phyloP scores from a whole-genome alignment of 2,329 filamentous ascomycete species.

The Colletotrichum scovillei region DNA sequence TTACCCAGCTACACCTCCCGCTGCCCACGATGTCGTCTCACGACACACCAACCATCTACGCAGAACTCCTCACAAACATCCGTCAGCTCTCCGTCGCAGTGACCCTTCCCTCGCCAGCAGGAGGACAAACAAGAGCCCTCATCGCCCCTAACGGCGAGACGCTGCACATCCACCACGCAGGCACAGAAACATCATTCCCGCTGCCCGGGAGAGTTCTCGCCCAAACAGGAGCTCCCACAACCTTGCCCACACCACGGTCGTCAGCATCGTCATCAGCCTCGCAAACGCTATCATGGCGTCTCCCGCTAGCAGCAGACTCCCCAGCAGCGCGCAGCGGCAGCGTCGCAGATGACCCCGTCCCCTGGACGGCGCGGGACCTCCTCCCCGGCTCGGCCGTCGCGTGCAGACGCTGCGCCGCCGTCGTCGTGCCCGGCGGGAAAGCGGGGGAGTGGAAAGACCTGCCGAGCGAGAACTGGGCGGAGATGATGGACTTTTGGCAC shows the following conservation, averaged over 20 bases:
- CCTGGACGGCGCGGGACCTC: slow-evolving; percentile 68
- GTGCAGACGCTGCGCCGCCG: slow-evolving; percentile 53
- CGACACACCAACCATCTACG: slow-evolving; percentile 60
- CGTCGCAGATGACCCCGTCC: slow-evolving; percentile 49
- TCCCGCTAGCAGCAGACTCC: slow-evolving; percentile 51
- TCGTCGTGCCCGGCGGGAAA: slow-evolving; percentile 49
- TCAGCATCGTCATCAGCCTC: slow-evolving; percentile 46
- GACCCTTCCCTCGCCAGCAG: slow-evolving; percentile 57
- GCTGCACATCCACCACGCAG: slow-evolving; percentile 62
- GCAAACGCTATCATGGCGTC: slow-evolving; percentile 61
- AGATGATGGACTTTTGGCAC: slow-evolving; percentile 99
- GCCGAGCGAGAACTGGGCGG: slow-evolving; percentile 96
- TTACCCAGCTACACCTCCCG: neutral
- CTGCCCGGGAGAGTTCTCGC: slow-evolving; percentile 57
- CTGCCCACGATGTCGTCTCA: slow-evolving; percentile 15
- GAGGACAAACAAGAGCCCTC: slow-evolving; percentile 54
- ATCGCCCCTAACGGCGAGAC: slow-evolving; percentile 57
- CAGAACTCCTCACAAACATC: slow-evolving; percentile 74
- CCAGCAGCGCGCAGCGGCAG: slow-evolving; percentile 32
- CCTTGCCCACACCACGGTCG: slow-evolving; percentile 50
- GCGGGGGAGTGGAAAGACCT: slow-evolving; percentile 85
- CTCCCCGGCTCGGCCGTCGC: slow-evolving; percentile 51
- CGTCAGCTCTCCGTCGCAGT: slow-evolving; percentile 71
- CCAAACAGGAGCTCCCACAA: slow-evolving; percentile 30
- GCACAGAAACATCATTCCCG: slow-evolving; percentile 44